These are phyloP conservation scores for Lenzites betulinus DNA, from an alignment of 768 basidiomycete species.

Conservation along the genomic window DNA sequence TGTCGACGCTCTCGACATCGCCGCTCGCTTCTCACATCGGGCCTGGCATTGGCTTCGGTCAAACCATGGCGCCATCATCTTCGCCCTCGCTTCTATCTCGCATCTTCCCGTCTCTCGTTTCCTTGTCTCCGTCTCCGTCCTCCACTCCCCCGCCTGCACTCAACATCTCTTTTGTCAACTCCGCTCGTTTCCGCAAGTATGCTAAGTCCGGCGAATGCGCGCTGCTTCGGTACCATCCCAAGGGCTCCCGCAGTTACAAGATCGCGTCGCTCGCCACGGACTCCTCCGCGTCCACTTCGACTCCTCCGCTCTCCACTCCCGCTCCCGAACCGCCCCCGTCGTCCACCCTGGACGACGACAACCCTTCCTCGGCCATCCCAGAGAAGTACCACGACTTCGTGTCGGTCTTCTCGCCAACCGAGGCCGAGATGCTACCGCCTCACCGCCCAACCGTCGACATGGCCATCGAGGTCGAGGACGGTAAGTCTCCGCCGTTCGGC, in stretches of 20 bases:
- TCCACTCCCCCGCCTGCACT: background rate
- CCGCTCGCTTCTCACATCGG: background rate
- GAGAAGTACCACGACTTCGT: constrained; percentile 31
- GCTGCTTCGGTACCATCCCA: too few relatives aligned
- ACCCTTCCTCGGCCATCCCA: too few relatives aligned
- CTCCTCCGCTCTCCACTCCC: too few relatives aligned
- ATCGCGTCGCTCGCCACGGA: too few relatives aligned
- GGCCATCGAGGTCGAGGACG: constrained; percentile 36
- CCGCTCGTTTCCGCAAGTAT: too few relatives aligned
- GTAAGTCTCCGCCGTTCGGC: constrained; percentile 29
- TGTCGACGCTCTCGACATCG: background rate
- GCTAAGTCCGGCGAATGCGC: too few relatives aligned
- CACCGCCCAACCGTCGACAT: constrained; percentile 37
- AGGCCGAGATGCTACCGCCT: constrained; percentile 35
- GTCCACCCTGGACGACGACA: too few relatives aligned
- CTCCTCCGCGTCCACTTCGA: too few relatives aligned
- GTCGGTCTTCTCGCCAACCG: constrained; percentile 30
- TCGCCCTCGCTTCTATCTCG: background rate
- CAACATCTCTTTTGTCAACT: background rate
- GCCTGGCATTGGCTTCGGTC: background rate
- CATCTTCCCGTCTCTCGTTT: background rate
- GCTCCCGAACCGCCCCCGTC: too few relatives aligned
- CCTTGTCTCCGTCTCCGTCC: too few relatives aligned
- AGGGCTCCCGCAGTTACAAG: too few relatives aligned
- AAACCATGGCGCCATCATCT: background rate